Conservation (phyloP, 2,329 filamentous ascomycete species). For the Cladosporium sp. region DNA sequence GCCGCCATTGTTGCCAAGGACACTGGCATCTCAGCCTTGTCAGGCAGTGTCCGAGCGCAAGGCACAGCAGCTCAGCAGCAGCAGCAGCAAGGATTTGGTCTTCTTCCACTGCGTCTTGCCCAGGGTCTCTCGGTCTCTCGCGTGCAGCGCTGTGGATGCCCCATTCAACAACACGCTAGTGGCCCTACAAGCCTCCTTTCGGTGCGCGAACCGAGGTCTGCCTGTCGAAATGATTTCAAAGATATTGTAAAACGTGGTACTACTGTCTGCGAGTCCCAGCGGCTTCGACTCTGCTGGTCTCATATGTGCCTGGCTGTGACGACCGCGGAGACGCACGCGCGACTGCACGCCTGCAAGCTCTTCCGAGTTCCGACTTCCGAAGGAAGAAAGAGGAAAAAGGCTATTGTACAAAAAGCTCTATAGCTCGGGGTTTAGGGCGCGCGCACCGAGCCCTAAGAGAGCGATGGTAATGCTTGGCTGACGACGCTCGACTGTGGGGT, state of each 20-base stretch:
- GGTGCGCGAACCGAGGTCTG: background rate
- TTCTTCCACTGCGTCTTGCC: background rate
- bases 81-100: background rate
- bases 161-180: background rate
- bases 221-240: background rate
- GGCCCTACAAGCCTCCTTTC: constrained; percentile 4
- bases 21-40: constrained; percentile 8
- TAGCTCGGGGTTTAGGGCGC: constrained; percentile 7
- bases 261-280: background rate
- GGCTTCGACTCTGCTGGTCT: background rate
- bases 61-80: background rate
- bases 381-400: background rate
- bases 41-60: background rate
- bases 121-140: background rate
- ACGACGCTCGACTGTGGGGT: constrained; percentile 13
- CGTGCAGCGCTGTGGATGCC: constrained; percentile 11
- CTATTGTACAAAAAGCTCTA: background rate
- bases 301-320: background rate
- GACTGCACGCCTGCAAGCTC: background rate
- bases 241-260: background rate
- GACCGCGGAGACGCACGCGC: constrained; percentile 7
- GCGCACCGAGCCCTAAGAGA: constrained; percentile 10
- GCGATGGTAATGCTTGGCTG: constrained; percentile 10
- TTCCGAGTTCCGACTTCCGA: background rate
- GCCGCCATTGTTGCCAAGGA: background rate